Evolutionary conservation across 1,139 yeast genomes (phyloP).

Genomic region (Trichomonascaceae sp.): DNA sequence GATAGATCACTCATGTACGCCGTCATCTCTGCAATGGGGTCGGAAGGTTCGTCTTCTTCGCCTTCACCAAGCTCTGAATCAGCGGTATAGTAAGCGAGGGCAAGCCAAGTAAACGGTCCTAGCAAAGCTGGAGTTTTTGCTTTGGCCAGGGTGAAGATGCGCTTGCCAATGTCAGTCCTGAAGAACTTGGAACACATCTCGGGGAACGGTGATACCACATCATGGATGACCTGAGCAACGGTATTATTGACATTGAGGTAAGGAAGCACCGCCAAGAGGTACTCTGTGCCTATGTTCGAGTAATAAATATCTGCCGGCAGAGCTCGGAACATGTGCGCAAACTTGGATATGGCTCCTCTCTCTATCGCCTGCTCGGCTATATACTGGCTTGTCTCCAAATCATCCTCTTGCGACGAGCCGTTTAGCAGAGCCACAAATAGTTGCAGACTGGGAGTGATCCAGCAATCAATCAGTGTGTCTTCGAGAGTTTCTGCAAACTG

Average conservation of each 20-base stretch:
- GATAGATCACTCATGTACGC: conserved; percentile 42
- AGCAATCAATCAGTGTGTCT: neutral
- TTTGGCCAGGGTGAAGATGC: conserved; percentile 44
- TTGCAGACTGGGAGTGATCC: neutral
- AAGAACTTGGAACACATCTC: conserved; percentile 47
- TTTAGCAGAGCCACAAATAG: too few species aligned
- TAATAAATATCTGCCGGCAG: conserved; percentile 37
- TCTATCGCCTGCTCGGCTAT: conserved; percentile 31
- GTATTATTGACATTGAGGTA: conserved; percentile 46
- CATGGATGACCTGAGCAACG: conserved; percentile 37
- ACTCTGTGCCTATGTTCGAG: conserved; percentile 45
- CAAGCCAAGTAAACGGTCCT: conserved; percentile 48
- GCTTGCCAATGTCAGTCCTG: conserved; percentile 38
- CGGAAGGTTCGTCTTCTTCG: conserved; percentile 52
- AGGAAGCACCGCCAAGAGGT: conserved; percentile 49
- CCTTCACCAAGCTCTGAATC: too few species aligned
- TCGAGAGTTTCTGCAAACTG: neutral
- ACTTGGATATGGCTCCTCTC: conserved; percentile 30
- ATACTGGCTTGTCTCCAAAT: too few species aligned
- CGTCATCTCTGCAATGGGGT: conserved; percentile 43
- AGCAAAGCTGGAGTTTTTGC: conserved; percentile 68
- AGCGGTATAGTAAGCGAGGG: neutral
- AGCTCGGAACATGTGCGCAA: conserved; percentile 31
- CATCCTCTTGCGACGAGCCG: too few species aligned
- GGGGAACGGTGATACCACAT: conserved; percentile 43